phyloP scores from a whole-genome alignment of 1,284 basidiomycete species.

The Cutaneotrichosporon mucoides region DNA sequence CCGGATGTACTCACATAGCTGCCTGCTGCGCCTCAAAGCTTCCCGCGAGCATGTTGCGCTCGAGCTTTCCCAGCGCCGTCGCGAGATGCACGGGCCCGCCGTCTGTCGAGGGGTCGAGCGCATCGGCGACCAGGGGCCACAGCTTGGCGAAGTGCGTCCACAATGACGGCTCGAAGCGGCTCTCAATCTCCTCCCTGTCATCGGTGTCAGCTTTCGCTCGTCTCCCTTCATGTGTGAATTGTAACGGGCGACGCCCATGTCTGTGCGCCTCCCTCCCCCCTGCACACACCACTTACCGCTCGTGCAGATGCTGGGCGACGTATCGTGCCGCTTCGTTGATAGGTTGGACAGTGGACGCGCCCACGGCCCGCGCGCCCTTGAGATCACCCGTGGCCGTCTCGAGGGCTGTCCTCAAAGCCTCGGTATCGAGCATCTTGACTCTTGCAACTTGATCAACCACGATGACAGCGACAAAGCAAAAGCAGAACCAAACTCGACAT shows the following conservation, averaged over 20 bases:
- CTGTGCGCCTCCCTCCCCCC: not conserved
- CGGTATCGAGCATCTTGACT: not conserved
- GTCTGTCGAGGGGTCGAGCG: slow-evolving; percentile 17
- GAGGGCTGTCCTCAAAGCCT: slow-evolving; percentile 3
- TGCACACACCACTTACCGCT: slow-evolving; percentile 24
- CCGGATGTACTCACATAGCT: slow-evolving; percentile 24
- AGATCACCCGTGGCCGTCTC: slow-evolving; percentile 2
- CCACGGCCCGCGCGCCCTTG: slow-evolving; percentile 8
- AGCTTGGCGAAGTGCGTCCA: slow-evolving; percentile 1
- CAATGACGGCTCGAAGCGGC: slow-evolving; percentile 18
- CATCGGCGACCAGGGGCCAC: slow-evolving; percentile 9
- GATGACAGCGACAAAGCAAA: no score
- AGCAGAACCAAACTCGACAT: no score
- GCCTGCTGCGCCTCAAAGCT: slow-evolving; percentile 24
- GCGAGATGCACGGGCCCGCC: slow-evolving; percentile 25
- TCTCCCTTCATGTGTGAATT: no score
- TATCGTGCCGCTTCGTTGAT: slow-evolving; percentile 23
- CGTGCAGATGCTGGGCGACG: slow-evolving; percentile 27
- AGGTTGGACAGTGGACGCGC: slow-evolving; percentile 13
- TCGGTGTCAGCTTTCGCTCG: no score
- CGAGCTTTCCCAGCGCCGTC: slow-evolving; percentile 33
- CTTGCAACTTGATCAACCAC: not conserved
- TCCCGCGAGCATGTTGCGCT: slow-evolving; percentile 42
- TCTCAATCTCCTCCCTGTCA: slow-evolving; percentile 19
- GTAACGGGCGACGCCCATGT: not conserved